These are phyloP conservation scores for Trichocladium uniseriatum DNA, from an alignment of 495 filamentous ascomycete genomes.

Conservation along the genomic window DNA sequence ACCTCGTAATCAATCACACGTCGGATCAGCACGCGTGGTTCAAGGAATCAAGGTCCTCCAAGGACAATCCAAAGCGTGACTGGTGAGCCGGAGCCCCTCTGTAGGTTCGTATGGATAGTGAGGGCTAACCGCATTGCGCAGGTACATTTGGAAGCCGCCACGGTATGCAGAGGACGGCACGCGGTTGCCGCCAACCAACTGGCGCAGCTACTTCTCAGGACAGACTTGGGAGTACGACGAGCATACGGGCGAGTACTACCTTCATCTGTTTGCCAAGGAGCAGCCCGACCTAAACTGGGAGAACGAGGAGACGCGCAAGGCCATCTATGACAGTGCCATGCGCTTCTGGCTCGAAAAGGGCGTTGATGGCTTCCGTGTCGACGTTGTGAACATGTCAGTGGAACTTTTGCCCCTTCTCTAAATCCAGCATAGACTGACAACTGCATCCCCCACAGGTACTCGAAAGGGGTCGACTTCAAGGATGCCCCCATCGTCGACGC, in stretches of 20 bases:
- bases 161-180: conserved; percentile 50
- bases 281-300: conserved; percentile 76
- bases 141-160: conserved; percentile 60
- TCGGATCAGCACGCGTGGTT: conserved; percentile 73
- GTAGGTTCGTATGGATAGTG: not conserved
- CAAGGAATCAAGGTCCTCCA: conserved; percentile 52
- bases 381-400: conserved; percentile 50
- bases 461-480: conserved; percentile 50
- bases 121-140: not conserved
- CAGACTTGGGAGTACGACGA: conserved; percentile 61
- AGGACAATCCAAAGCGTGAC: conserved; percentile 52
- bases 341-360: conserved; percentile 64
- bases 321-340: conserved; percentile 56
- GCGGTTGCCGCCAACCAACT: conserved; percentile 61
- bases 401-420: too few relatives aligned
- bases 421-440: not conserved
- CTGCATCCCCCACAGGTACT: conserved; percentile 29
- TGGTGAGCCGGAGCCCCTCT: conserved; percentile 30
- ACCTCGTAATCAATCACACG: conserved; percentile 73
- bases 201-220: conserved; percentile 47
- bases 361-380: conserved; percentile 61
- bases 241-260: conserved; percentile 56
- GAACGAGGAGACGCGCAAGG: conserved; percentile 48
- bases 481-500: conserved; percentile 50
- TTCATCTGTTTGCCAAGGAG: conserved; percentile 55